Percentiles rank a stretch among this genome's conserved stretches.
These are phyloP conservation scores for Geotrichum klebahnii DNA, from an alignment of 1,139 yeast genomes.

Conservation along the genomic window DNA sequence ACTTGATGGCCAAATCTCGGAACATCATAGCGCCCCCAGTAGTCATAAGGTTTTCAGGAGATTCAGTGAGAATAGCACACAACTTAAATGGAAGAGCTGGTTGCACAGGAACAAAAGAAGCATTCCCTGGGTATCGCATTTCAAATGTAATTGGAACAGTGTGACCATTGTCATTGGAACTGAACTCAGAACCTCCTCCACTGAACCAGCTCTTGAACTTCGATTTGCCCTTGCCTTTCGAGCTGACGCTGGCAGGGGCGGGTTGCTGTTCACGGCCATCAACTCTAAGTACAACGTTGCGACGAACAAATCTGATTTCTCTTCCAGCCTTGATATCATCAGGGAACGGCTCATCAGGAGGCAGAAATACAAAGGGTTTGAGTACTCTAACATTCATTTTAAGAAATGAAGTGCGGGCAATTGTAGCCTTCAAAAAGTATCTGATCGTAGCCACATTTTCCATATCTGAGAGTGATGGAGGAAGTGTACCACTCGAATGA, in stretches of 20 bases:
- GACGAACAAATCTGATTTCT: conserved; percentile 32
- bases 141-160: conserved; percentile 29
- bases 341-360: conserved; percentile 48
- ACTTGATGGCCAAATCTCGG: conserved; percentile 27
- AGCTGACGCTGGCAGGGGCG: conserved; percentile 17
- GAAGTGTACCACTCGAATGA: conserved; percentile 48
- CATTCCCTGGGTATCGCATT: conserved; percentile 30
- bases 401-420: conserved; percentile 49
- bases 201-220: too few relatives aligned
- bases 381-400: conserved; percentile 47
- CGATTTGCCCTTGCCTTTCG: conserved; percentile 11
- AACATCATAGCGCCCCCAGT: conserved; percentile 25
- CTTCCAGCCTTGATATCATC: conserved; percentile 31
- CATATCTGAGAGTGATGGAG: conserved; percentile 54
- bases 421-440: conserved; percentile 55
- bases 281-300: conserved; percentile 23
- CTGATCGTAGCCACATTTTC: conserved; percentile 47
- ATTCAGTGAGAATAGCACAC: conserved; percentile 25
- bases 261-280: neutral
- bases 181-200: conserved; percentile 8
- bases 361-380: conserved; percentile 51
- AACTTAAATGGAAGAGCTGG: conserved; percentile 30
- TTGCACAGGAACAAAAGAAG: conserved; percentile 29
- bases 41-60: conserved; percentile 24
- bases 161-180: neutral